phyloP scores from a whole-genome alignment of 1,284 basidiomycete genomes.

The Apiotrichum domesticum region DNA sequence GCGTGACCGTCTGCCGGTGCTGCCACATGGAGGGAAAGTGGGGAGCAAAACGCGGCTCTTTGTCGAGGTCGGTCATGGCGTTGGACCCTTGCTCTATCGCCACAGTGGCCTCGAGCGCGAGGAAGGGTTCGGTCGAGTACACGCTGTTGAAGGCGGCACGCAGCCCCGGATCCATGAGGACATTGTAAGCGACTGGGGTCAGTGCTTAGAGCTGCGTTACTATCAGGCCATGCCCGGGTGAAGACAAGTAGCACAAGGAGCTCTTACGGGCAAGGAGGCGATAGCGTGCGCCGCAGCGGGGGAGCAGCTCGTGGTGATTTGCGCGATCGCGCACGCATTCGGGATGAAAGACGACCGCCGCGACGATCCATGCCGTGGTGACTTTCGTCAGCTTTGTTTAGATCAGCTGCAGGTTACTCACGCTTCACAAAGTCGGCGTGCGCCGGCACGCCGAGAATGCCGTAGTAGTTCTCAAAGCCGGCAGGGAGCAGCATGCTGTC shows the following conservation, averaged over 20 bases:
- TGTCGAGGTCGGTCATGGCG: not conserved
- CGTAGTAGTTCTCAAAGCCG: slow-evolving; percentile 1
- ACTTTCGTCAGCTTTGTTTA: not conserved
- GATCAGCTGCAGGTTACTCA: not conserved
- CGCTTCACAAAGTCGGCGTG: not conserved
- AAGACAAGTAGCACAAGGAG: too few relatives aligned
- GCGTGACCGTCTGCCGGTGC: not conserved
- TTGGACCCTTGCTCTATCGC: not conserved
- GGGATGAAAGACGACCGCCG: not conserved
- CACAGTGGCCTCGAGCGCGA: not conserved
- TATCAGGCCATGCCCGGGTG: too few relatives aligned
- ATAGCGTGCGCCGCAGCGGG: not conserved
- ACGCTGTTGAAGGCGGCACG: not conserved
- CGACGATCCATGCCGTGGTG: not conserved
- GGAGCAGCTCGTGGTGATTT: not conserved
- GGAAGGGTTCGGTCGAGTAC: not conserved
- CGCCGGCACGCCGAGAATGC: not conserved
- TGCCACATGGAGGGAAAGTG: not conserved
- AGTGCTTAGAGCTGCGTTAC: too few relatives aligned
- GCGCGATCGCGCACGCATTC: not conserved
- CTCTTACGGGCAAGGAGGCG: not conserved
- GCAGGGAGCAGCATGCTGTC: too few relatives aligned
- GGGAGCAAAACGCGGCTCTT: not conserved
- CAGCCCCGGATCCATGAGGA: not conserved
- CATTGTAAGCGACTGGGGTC: not conserved